Conservation (phyloP, 129 eudicot species). For the Arctium lappa region DNA sequence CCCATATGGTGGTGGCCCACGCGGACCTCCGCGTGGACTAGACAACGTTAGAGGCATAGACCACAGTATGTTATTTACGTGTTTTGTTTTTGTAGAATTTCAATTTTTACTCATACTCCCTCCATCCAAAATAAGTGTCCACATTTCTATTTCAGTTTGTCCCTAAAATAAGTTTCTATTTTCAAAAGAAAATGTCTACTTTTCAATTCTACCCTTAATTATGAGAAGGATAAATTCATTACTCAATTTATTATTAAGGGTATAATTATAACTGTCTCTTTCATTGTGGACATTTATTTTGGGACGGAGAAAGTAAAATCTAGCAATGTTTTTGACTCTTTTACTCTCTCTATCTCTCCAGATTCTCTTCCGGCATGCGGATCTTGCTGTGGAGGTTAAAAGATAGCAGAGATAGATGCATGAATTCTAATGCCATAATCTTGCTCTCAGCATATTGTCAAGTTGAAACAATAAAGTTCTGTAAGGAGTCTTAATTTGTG, state of each 20-base stretch:
- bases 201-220: not conserved
- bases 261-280: not conserved
- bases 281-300: not conserved
- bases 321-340: not conserved
- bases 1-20: slow-evolving; percentile 93
- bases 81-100: not conserved
- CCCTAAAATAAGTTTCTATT: not conserved
- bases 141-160: not conserved
- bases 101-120: not conserved
- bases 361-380: slow-evolving; percentile 95
- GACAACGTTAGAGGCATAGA: slow-evolving; percentile 80
- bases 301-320: not conserved
- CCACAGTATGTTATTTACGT: slow-evolving; percentile 64
- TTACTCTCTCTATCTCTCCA: slow-evolving; percentile 11
- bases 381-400: slow-evolving; percentile 79
- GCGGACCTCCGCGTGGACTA: slow-evolving; percentile 85
- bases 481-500: slow-evolving; percentile 14
- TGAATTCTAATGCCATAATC: not conserved
- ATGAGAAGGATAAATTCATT: not conserved
- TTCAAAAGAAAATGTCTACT: not conserved
- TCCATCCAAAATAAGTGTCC: not conserved
- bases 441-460: slow-evolving; percentile 15
- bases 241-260: not conserved
- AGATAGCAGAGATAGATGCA: slow-evolving; percentile 3
- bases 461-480: slow-evolving; percentile 22